Base-by-base conservation (phyloP, 2,329 filamentous ascomycete species). In the Trichoderma koningiopsis region DNA sequence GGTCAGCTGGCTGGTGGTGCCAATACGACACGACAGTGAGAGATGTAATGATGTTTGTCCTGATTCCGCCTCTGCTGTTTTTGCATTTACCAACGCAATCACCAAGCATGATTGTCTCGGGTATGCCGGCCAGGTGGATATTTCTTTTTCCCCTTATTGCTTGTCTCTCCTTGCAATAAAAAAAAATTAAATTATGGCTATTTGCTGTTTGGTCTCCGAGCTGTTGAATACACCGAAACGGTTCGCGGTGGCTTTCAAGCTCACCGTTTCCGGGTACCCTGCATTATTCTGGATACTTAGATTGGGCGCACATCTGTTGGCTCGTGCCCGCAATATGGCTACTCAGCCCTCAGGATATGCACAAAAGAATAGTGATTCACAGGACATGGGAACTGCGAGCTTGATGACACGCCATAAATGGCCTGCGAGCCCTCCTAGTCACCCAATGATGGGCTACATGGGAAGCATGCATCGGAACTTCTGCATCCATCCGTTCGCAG, bases 401-500 rank as follows among this genome's bases (percentile, higher is more conserved):
- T 62, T 37, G 49, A 62, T 58, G 37, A 59, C 58, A 59, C 58
- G 47, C 16, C 35, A 35, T 27, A 40, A 49, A 27, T 29, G 61
- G 49, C 19, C 31, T 64, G 49, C n/a, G 37, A 59, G 37, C n/a
- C 29, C 24, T 40, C 16, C 29, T 31, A 37, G 4, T 56, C 64
- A 52, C 29, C 64, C 64, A 67, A 59, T 67, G 31, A 37, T 29
- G 55, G 37, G 37, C 31, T 67, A 29, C 19, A 13, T 22, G 49
- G 29, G 37, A 29, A 67, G 64, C 64, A 37, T 67, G 27, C 64
- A 59, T 22, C 37, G 64, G 37, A 58, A 29, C 31, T 59, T 37
- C 27, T 67, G 64, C 64, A 59, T 56, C 64, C 49, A 59, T 56
- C 64, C 49, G 64, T 59, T 67, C 64, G 64, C 64, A 59, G 64